Percentiles rank a stretch among this genome's conserved stretches.
Evolutionary conservation across 2,329 filamentous ascomycete genomes (phyloP).

Genomic region (Trichoderma gracile): DNA sequence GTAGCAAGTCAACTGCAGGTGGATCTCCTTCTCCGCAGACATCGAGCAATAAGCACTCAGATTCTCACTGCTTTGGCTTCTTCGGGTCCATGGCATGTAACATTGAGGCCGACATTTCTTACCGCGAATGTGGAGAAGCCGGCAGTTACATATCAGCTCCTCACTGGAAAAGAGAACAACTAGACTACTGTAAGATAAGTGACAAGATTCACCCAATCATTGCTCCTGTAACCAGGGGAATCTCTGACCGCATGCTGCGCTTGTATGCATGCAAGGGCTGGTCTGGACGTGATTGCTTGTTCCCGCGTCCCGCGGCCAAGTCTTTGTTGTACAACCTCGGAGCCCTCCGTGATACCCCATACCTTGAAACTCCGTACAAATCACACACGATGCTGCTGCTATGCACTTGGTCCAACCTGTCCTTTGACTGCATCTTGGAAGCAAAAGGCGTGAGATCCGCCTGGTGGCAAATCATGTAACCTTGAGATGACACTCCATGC

Average conservation of each 20-base stretch:
- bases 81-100: background rate
- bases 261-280: constrained; percentile 2
- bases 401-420: background rate
- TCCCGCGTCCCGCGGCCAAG: too few species aligned
- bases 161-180: background rate
- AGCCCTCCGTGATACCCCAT: constrained; percentile 1
- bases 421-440: background rate
- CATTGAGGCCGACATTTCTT: background rate
- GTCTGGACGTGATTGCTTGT: background rate
- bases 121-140: constrained; percentile 16
- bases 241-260: constrained; percentile 10
- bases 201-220: background rate
- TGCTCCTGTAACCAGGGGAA: background rate
- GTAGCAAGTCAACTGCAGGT: constrained; percentile 5
- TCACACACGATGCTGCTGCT: background rate
- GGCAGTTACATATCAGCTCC: constrained; percentile 7
- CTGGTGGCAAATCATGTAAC: constrained; percentile 9
- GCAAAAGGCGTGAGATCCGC: constrained; percentile 2
- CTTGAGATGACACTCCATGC: constrained; percentile 9
- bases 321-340: background rate
- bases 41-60: background rate
- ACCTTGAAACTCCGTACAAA: background rate
- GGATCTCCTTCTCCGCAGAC: background rate
- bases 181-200: background rate
- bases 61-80: background rate